Base-by-base conservation (phyloP, 176 grass and related monocot species). In the Miscanthus lutarioriparius region DNA sequence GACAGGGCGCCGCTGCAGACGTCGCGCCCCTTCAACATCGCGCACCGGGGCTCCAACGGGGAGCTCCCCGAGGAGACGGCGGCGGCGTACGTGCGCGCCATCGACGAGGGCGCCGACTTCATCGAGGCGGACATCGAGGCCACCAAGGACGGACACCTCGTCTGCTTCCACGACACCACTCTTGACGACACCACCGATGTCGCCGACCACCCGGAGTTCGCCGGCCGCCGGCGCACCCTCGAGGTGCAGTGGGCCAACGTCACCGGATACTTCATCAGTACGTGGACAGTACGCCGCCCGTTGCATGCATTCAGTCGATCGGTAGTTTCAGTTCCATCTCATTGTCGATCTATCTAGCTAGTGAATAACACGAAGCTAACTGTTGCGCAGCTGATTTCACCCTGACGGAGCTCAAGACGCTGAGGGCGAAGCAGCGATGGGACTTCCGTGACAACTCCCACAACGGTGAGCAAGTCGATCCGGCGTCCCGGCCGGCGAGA, bases 31-130 rank as follows among this genome's bases (percentile, higher is more conserved):
- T 91, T 64, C 89, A 91, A 91, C 85, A 87, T 91, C 75, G 89
- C 89, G 70, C 85, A 84, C 85, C 25, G 85, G 80, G 89, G 89
- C 1, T 91, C 85, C 80, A 91, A 91, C 80, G 85, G 85, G 25
- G 89, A 87, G 80, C 80, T 91, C 28, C 89, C 85, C 14, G 85
- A 91, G 85, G 84, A 91, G 85, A 80, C 84, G 59, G 89, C 85
- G 68, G 89, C 40, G 59, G 89, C 89, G 47, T 91, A 84, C 84
- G 47, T 38, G 80, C 74, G 82, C 66, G 90, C 86, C 30, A 82
- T 91, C 59, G 90, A 91, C 37, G 90, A 91, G 67, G 82, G 90
- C 62, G 82, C 82, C 33, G 86, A 91, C 73, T 91, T 91, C 90
- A 86, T 91, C 78, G 90, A 91, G 78, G 22, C 73, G 16, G 82